Evolutionary conservation across 768 basidiomycete genomes (phyloP).

Genomic region (Mycena indigotica): DNA sequence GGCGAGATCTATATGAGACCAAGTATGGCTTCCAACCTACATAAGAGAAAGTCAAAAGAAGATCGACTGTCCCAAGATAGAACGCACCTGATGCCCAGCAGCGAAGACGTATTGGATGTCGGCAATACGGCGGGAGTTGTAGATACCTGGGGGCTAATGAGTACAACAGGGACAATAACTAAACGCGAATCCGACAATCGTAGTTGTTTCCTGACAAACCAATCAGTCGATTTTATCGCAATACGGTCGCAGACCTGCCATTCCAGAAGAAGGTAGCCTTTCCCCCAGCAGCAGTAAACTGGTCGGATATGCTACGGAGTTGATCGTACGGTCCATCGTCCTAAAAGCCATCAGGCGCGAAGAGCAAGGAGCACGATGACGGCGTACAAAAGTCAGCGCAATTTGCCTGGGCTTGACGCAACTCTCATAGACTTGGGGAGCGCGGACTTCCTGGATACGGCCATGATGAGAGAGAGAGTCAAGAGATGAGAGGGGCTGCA

Average conservation of each 20-base stretch:
- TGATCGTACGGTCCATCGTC: constrained; percentile 40
- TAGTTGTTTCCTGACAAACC: too few species aligned
- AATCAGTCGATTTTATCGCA: too few species aligned
- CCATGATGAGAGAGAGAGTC: neutral
- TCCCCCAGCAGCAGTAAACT: constrained; percentile 35
- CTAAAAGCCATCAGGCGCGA: neutral
- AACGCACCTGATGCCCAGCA: constrained; percentile 44
- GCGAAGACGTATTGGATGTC: constrained; percentile 40
- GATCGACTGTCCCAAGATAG: neutral
- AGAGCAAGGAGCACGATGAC: neutral
- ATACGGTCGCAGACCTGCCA: too few species aligned
- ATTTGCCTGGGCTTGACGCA: constrained; percentile 14
- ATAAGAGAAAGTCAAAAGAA: too few species aligned
- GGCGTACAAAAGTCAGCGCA: constrained; percentile 11
- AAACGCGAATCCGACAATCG: too few species aligned
- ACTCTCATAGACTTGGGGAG: constrained; percentile 8
- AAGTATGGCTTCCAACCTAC: constrained; percentile 51
- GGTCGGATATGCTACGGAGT: constrained; percentile 34
- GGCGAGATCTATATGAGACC: constrained; percentile 41
- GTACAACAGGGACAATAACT: neutral
- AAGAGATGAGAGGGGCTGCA: neutral
- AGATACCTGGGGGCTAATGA: constrained; percentile 30
- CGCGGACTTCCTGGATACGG: neutral
- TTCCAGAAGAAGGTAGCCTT: constrained; percentile 49
- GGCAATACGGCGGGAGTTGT: constrained; percentile 27